These are phyloP conservation scores for Eutrema yunnanense DNA, from an alignment of 345 rosid genomes.

Conservation along the genomic window DNA sequence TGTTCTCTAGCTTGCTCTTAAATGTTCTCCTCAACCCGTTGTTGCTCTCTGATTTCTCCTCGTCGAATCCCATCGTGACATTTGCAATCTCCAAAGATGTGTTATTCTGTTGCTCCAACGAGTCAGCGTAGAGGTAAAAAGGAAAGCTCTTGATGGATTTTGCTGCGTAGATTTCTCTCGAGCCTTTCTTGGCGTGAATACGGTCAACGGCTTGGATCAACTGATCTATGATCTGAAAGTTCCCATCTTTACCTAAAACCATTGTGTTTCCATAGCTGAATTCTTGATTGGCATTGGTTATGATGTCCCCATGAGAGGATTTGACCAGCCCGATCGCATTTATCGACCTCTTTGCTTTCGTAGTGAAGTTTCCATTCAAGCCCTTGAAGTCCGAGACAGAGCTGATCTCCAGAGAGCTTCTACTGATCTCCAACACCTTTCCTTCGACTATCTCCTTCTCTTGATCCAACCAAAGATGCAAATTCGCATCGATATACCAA, in stretches of 20 bases:
- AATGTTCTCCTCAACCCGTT: constrained; percentile 9
- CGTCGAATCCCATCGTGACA: constrained; percentile 52
- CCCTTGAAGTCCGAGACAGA: constrained; percentile 39
- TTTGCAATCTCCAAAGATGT: constrained; percentile 33
- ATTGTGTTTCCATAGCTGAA: constrained; percentile 52
- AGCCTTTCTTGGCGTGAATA: constrained; percentile 29
- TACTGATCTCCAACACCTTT: constrained; percentile 42
- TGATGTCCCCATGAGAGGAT: constrained; percentile 58
- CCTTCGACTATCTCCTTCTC: constrained; percentile 45
- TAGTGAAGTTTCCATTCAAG: constrained; percentile 51
- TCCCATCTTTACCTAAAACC: constrained; percentile 45
- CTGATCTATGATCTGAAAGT: constrained; percentile 60
- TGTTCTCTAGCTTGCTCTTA: constrained; percentile 40
- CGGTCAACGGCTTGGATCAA: constrained; percentile 44
- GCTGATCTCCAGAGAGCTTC: constrained; percentile 35
- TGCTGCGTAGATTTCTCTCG: constrained; percentile 14
- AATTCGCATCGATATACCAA: constrained; percentile 80
- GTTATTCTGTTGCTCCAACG: constrained; percentile 34
- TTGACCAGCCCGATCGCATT: constrained; percentile 54
- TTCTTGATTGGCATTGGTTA: constrained; percentile 42
- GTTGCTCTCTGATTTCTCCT: constrained; percentile 34
- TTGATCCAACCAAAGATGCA: constrained; percentile 79
- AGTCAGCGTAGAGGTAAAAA: constrained; percentile 33
- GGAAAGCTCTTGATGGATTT: constrained; percentile 50
- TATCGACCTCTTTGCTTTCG: constrained; percentile 47